Base-by-base conservation (phyloP, 75 land plant species). In the Picea sitchensis region DNA sequence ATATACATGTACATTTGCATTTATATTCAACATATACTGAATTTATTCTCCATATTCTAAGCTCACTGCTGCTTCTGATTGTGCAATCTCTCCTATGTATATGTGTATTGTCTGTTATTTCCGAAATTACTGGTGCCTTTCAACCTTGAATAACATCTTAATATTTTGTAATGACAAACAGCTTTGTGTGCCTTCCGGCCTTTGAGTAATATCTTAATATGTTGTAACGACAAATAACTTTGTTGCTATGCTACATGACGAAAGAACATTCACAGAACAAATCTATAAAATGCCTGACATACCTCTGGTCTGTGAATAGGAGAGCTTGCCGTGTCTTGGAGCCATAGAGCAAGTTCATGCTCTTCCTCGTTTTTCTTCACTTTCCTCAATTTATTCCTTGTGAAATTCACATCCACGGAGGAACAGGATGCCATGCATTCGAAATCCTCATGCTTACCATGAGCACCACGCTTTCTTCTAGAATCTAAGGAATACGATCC, bases 301-400 rank as follows among this genome's bases (percentile, higher is more conserved):
- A 65, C 69, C 69, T 65, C 69, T 65, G 34, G 6, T 14, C 7
- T 65, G 1, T 32, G 38, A 30, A 12, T 34, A 13, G 1, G 34
- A 14, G 69, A 65, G 69, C 69, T 65, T 65, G 69, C 69, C 3
- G 69, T 65, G 69, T 65, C 69, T 32, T 65, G 38, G 5, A 65
- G 69, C 69, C 14, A 65, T 32, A 17, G 9, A 65, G 36, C 14
- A 65, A 14, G 14, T 34, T 31, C 34, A 65, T 4, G 2, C 5
- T 65, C 36, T 4, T 65, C 38, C 32, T 1, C 4, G 0, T 32
- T 5, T 30, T 65, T 17, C 8, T 51, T 51, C 34, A 65, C 69
- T 34, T 14, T 65, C 32, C 5, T 13, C 17, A 14, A 5, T 17
- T 65, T 65, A 32, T 1, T 14, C 34, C 15, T 65, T 65, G 34